Conservation (phyloP, 768 basidiomycete genomes). For the Paxillus ammoniavirescens region DNA sequence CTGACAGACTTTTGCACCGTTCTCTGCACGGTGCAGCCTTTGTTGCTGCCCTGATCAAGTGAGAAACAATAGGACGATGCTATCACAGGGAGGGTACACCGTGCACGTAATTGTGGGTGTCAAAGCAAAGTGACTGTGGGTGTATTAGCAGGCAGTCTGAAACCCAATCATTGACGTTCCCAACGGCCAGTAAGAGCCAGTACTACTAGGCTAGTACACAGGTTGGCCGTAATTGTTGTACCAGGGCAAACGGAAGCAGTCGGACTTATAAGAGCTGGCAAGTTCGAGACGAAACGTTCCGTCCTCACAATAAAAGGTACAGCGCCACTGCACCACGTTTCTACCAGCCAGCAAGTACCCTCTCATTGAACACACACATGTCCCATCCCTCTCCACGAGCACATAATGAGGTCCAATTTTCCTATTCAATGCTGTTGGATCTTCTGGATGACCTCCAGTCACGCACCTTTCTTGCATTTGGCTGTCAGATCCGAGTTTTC, state of each 20-base stretch:
- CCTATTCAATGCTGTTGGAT: slow-evolving; percentile 33
- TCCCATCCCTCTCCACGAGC: slow-evolving; percentile 3
- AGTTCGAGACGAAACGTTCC: background rate
- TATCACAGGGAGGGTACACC: background rate
- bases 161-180: too few species aligned
- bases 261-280: background rate
- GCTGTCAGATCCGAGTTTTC: slow-evolving; percentile 55
- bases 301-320: too few species aligned
- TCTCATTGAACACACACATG: slow-evolving; percentile 11
- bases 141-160: too few species aligned
- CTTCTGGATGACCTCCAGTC: slow-evolving; percentile 54
- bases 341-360: background rate
- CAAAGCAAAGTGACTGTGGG: background rate
- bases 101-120: background rate
- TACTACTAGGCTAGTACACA: too few species aligned
- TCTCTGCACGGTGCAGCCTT: background rate
- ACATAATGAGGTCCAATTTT: slow-evolving; percentile 38
- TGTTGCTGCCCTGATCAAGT: background rate
- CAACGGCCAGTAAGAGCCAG: too few species aligned
- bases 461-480: slow-evolving; percentile 45
- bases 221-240: too few species aligned
- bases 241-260: background rate
- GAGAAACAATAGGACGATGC: background rate
- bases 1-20: too few species aligned
- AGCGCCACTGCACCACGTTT: background rate